phyloP scores from a whole-genome alignment of 108 stramenopile genomes.

The Aureococcus anophagefferens region DNA sequence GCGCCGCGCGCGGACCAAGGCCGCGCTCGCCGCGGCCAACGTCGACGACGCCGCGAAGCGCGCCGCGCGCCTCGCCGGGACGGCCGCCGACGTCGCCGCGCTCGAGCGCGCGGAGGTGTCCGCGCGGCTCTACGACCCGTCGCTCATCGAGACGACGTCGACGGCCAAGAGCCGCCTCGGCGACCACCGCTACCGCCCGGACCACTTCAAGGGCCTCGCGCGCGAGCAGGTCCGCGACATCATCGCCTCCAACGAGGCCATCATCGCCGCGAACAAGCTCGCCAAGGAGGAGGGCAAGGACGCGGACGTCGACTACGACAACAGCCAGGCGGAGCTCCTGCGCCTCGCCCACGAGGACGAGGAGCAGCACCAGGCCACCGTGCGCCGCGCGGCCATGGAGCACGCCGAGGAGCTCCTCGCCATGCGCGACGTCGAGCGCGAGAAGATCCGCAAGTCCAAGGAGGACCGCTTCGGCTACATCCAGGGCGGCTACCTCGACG shows the following conservation, averaged over 20 bases:
- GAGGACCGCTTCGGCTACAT: slow-evolving; percentile 4
- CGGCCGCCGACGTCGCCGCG: not conserved
- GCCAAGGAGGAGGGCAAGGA: not conserved
- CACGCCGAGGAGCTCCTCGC: not conserved
- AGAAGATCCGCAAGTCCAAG: not conserved
- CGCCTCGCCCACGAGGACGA: not conserved
- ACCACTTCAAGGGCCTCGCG: slow-evolving; percentile 14
- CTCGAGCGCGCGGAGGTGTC: not conserved
- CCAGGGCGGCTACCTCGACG: not conserved
- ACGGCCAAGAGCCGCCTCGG: not conserved
- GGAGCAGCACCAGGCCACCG: not conserved
- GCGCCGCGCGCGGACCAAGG: not conserved
- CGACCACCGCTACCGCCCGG: slow-evolving; percentile 6
- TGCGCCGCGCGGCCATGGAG: no score
- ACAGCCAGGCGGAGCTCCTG: not conserved
- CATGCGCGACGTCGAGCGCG: not conserved
- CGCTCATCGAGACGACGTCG: not conserved
- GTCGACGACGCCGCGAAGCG: not conserved
- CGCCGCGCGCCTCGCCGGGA: not conserved
- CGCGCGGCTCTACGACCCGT: not conserved
- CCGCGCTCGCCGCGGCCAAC: not conserved
- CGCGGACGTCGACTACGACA: not conserved
- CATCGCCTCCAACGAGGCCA: not conserved
- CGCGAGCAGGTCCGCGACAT: not conserved
- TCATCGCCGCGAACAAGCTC: not conserved